Percentiles rank a stretch among this genome's conserved stretches.
Evolutionary conservation across 352 stramenopile genomes (phyloP).

Genomic region (Phytopythium ostracodes): DNA sequence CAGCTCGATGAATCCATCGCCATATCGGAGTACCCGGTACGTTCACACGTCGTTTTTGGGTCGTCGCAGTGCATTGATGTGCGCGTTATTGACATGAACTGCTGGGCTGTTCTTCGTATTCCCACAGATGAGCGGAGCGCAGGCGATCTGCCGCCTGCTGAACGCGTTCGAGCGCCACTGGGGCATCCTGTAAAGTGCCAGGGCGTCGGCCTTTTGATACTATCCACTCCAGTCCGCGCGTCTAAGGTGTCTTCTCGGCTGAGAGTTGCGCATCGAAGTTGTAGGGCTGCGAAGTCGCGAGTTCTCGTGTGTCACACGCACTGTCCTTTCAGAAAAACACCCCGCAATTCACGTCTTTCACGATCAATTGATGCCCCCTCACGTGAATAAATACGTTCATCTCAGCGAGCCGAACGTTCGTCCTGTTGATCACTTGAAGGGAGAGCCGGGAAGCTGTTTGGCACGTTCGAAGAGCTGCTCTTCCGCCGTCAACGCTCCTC

Average conservation of each 20-base stretch:
- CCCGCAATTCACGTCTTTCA: not conserved
- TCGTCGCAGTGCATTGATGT: not conserved
- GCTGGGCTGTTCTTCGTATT: not conserved
- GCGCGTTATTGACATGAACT: not conserved
- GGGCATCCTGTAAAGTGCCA: constrained; percentile 93
- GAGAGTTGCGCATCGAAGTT: not conserved
- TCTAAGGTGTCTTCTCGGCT: not conserved
- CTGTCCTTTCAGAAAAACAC: not conserved
- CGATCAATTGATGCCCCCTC: not conserved
- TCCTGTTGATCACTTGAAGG: constrained; percentile 14
- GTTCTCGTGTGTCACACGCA: not conserved
- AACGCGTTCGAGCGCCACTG: constrained; percentile 98
- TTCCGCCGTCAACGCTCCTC: constrained; percentile 75
- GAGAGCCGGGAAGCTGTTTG: constrained; percentile 55
- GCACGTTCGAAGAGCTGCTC: constrained; percentile 93
- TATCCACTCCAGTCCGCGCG: not conserved
- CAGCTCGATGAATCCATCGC: constrained; percentile 96
- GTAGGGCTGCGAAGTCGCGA: not conserved
- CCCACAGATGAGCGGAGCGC: constrained; percentile 90
- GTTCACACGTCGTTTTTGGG: not conserved
- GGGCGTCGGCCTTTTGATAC: not conserved
- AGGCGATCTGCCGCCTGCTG: constrained; percentile 95
- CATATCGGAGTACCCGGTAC: constrained; percentile 96
- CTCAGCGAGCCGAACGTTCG: not conserved
- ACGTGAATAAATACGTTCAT: not conserved